Evolutionary conservation across 345 rosid species (phyloP).

Genomic region (Cardamine occulta): DNA sequence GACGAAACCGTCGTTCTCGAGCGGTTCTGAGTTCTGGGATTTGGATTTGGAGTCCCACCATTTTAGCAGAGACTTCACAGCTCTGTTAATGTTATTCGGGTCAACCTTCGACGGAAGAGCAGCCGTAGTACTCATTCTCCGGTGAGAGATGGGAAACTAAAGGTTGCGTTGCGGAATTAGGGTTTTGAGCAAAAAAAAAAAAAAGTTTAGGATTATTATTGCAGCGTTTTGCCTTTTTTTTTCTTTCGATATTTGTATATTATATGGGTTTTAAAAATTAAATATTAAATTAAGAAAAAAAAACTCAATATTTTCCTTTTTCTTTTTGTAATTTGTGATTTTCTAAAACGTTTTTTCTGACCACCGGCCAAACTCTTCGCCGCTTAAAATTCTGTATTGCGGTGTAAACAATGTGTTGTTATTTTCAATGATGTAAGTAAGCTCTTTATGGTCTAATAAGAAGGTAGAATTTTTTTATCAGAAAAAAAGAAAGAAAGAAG

Average conservation of each 20-base stretch:
- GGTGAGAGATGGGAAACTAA: slow-evolving; percentile 16
- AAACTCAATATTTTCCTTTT: background rate
- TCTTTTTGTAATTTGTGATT: too few relatives aligned
- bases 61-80: slow-evolving; percentile 59
- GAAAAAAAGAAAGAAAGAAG: too few relatives aligned
- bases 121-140: slow-evolving; percentile 26
- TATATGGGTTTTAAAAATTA: background rate
- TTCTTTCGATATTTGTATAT: background rate
- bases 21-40: slow-evolving; percentile 50
- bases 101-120: slow-evolving; percentile 37
- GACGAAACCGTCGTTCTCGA: slow-evolving; percentile 62
- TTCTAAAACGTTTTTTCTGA: too few relatives aligned
- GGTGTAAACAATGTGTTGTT: too few relatives aligned
- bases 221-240: background rate
- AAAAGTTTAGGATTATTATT: slow-evolving; percentile 1
- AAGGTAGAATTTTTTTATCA: too few relatives aligned
- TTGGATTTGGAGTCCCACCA: slow-evolving; percentile 59
- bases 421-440: too few relatives aligned
- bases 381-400: too few relatives aligned
- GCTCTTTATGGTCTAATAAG: too few relatives aligned
- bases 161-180: slow-evolving; percentile 19
- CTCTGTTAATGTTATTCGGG: slow-evolving; percentile 49
- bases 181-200: background rate
- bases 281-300: too few relatives aligned
- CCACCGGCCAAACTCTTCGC: too few relatives aligned